These are phyloP conservation scores for Monosporozyma unispora DNA, from an alignment of 805 yeast genomes.

Conservation along the genomic window DNA sequence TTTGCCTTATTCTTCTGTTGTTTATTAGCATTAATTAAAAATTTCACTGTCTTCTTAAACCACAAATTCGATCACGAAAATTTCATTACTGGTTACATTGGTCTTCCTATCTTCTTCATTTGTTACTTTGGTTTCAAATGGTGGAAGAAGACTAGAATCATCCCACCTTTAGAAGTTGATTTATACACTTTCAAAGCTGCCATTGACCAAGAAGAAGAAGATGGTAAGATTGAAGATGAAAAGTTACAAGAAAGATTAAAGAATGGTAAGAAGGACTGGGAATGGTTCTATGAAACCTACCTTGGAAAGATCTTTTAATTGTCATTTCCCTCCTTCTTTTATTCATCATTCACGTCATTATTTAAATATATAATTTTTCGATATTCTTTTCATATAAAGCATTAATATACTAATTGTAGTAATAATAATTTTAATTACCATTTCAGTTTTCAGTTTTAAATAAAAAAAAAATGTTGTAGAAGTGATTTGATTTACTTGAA, in stretches of 20 bases:
- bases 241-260: constrained; percentile 24
- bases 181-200: constrained; percentile 22
- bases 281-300: constrained; percentile 41
- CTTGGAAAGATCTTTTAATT: constrained; percentile 41
- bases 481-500: background rate
- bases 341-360: background rate
- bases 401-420: background rate
- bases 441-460: too few relatives aligned
- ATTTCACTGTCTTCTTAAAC: constrained; percentile 63
- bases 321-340: background rate
- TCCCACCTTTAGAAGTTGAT: constrained; percentile 51
- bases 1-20: constrained; percentile 46
- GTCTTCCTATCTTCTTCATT: constrained; percentile 47
- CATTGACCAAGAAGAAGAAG: constrained; percentile 28
- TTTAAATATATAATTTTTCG: background rate
- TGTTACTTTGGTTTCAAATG: constrained; percentile 54
- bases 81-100: constrained; percentile 73
- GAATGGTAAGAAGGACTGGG: constrained; percentile 27
- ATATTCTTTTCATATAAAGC: background rate
- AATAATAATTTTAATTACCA: background rate
- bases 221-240: constrained; percentile 25
- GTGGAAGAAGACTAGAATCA: constrained; percentile 39
- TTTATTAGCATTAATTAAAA: constrained; percentile 53
- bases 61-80: constrained; percentile 50
- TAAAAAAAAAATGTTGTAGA: too few relatives aligned